Base-by-base conservation (phyloP, 129 eudicot species). In the Arctium lappa region DNA sequence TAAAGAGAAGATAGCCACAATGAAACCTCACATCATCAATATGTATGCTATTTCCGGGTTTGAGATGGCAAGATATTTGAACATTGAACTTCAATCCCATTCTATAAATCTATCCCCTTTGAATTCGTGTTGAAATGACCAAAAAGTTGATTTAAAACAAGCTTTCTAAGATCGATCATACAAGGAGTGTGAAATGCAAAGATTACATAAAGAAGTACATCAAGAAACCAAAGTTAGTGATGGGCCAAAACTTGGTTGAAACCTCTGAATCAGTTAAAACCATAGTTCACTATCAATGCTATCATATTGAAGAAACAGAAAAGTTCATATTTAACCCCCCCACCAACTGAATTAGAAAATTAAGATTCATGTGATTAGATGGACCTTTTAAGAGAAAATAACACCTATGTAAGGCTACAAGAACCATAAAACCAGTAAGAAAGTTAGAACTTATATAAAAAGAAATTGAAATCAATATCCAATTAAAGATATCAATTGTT, bases 1-100 rank as follows among this genome's bases (percentile, higher is more conserved):
- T 18, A 74, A 46, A 82, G 40, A 86, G 34, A 78, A 38, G 73
- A 77, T 4, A 81, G 50, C 75, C 69, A 74, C 7, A 66, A 38
- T 36, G 32, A 39, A 68, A 48, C 69, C n/a, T 36, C 79, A 44
- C 74, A 42, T 50, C 32, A 32, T 73, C 34, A 56, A 56, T 39
- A 37, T 32, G 65, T 37, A 69, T 9, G 15, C 37, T 15, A 31
- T 56, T 2, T 56, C 65, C 65, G 3, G 15, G 15, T 62, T 5
- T 37, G 27, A 62, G 32, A 53, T 13, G n/a, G n/a, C n/a, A n/a
- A 62, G 34, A 77, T 42, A 42, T 60, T 4, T 60, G 72, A 7
- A 37, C 53, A 77, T 63, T 42, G 22, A 77, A 77, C 50, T n/a
- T 39, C 48, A 74, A 74, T 32, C 15, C 27, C 69, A 82, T 32